Conservation (phyloP, 2,329 filamentous ascomycete species). For the Exophiala sp. region DNA sequence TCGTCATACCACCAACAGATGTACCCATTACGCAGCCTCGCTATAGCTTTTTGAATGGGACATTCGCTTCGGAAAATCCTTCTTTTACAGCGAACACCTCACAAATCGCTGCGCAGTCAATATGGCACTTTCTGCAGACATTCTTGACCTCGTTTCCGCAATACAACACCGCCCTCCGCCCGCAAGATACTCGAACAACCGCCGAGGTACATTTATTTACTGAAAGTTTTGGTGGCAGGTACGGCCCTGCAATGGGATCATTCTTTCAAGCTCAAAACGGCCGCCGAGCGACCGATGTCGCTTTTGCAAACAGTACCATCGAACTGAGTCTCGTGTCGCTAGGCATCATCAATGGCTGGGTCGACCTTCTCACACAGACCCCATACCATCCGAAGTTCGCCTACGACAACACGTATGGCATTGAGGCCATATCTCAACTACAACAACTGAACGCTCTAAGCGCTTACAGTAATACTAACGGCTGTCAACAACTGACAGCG, state of each 20-base stretch:
- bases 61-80: slow-evolving; percentile 43
- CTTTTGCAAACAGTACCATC: slow-evolving; percentile 34
- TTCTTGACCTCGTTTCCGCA: slow-evolving; percentile 56
- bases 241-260: slow-evolving; percentile 58
- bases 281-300: slow-evolving; percentile 46
- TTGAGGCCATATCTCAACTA: slow-evolving; percentile 47
- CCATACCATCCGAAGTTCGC: slow-evolving; percentile 39
- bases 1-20: slow-evolving; percentile 31
- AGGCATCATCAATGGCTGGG: slow-evolving; percentile 65
- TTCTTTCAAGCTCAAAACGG: slow-evolving; percentile 58
- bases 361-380: slow-evolving; percentile 58
- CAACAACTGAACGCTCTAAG: slow-evolving; percentile 27
- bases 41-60: slow-evolving; percentile 52
- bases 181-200: slow-evolving; percentile 35
- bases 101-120: slow-evolving; percentile 43
- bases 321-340: slow-evolving; percentile 48
- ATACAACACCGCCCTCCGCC: slow-evolving; percentile 47
- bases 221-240: slow-evolving; percentile 66
- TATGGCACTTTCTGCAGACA: slow-evolving; percentile 54
- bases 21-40: slow-evolving; percentile 29
- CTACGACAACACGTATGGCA: slow-evolving; percentile 51
- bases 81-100: slow-evolving; percentile 35
- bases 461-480: slow-evolving; percentile 26
- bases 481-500: slow-evolving; percentile 27
- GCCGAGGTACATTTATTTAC: slow-evolving; percentile 59